Evolutionary conservation across 75 land plant genomes (phyloP), one percentile per base, ranked within the genome.

Genomic region (Larix kaempferi): DNA sequence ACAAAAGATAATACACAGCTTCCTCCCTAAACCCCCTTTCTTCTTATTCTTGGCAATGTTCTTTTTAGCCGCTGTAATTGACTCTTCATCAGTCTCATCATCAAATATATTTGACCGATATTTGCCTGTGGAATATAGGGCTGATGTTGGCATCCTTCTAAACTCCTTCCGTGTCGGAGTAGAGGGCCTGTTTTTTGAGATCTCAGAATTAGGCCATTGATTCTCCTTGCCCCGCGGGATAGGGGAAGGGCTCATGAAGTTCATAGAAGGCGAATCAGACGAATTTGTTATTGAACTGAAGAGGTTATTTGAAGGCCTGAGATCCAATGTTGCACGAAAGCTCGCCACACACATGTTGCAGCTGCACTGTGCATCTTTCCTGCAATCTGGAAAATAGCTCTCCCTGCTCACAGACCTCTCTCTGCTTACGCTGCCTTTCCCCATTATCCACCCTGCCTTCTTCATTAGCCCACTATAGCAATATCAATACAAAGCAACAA

Each of bases 291-390:
- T 2, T 8, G 49, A 37, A 61, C 62, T 58, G 49, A 60, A 59
- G 21, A 35, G 22, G 73, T 63, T 76, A 33, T 63, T 77, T 76
- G 78, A 57, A 23, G 78, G 80, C 49, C 80, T 65, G n/a, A 79
- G 49, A 77, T 79, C 80, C 57, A 54, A 57, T 65, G 80, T 79
- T 6, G 80, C 80, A 56, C 57, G 35, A 33, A 79, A 21, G 80
- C 80, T 79, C 17, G 52, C 80, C 77, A 72, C 56, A 56, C 80
- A 79, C 80, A 79, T 79, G 27, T 21, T 19, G 35, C 80, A 79
- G 16, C 23, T 49, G 59, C 80, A 79, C 35, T 79, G 80, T 8
- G 80, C 80, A 55, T 79, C 80, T 54, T 79, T 79, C 59, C 80
- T 79, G 59, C 80, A 79, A 17, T 75, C 55, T 54, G 80, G 80